Base-by-base conservation (phyloP, 345 rosid genomes). In the Microthlaspi erraticum region DNA sequence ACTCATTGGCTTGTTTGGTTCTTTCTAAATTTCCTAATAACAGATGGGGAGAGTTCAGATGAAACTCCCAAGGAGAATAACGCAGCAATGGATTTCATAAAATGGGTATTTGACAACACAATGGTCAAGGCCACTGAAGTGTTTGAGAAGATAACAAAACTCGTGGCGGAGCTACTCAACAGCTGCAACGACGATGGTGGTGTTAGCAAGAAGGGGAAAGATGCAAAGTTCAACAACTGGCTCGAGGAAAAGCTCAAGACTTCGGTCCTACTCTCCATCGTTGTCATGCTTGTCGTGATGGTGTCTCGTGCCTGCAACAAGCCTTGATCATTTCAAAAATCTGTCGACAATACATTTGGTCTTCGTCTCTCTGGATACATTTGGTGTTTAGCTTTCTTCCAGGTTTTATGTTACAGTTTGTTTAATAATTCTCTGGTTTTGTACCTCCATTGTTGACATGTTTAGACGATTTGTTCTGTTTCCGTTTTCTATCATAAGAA, bases 251-350 rank as follows among this genome's bases (percentile, higher is more conserved):
- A 71, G 81, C 82, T 94, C 41, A 80, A 84, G 66, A 79, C 83
- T 44, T 92, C 99, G 7, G 86, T 89, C 73, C 61, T 89, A 73
- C 84, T 94, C 10, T 88, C 97, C 12, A 75, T 91, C 29, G 66
- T 89, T 73, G 96, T 91, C 43, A 74, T 94, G 68, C 72, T 94
- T 83, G 75, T 89, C 19, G 98, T 94, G 79, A 89, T 83, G 34
- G 92, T 87, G 69, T 72, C 80, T 60, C 89, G 98, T 80, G 84
- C 81, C 50, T 67, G 79, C 69, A 69, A 58, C 61, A 72, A 53
- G 76, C 84, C 86, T 68, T 84, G 86, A 86, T 44, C 72, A 43
- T 68, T 70, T 64, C 71, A 69, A 26, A 26, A 85, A 90, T 92
- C 80, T 41, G 88, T 70, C 84, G 91, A 86, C 85, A 78, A 68